Conservation (phyloP, 768 basidiomycete species). For the Gymnopilus dilepis region DNA sequence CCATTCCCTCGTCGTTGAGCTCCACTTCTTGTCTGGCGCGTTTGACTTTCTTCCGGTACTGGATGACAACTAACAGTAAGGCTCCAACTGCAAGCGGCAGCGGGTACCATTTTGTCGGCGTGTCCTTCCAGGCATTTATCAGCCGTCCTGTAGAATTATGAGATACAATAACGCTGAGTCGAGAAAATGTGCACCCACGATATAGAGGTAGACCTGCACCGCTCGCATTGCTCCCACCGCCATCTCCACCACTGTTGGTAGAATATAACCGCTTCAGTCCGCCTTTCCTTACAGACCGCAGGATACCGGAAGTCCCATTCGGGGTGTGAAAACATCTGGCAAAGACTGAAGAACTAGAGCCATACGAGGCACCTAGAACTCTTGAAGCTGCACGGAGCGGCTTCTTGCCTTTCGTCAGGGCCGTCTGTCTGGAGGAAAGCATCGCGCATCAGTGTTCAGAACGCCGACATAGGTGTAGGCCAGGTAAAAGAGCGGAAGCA, state of each 20-base stretch:
- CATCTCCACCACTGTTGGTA: conserved; percentile 35
- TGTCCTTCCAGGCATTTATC: conserved; percentile 79
- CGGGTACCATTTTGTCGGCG: conserved; percentile 95
- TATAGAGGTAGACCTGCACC: conserved; percentile 51
- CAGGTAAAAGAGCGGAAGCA: not conserved
- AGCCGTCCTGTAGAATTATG: conserved; percentile 55
- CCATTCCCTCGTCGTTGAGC: conserved; percentile 83
- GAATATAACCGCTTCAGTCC: conserved; percentile 45
- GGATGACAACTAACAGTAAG: conserved; percentile 77
- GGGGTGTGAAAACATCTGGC: conserved; percentile 55
- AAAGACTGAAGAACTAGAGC: conserved; percentile 52
- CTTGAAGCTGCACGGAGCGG: conserved; percentile 61
- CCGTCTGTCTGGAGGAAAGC: conserved; percentile 57
- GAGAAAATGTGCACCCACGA: conserved; percentile 41
- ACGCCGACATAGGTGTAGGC: not conserved
- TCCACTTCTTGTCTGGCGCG: conserved; percentile 66
- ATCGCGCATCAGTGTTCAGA: conserved; percentile 30
- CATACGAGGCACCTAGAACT: conserved; percentile 54
- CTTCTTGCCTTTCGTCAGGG: conserved; percentile 55
- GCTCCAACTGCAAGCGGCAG: conserved; percentile 91
- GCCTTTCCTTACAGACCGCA: conserved; percentile 47
- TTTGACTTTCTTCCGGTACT: conserved; percentile 67
- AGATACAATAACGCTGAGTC: not conserved
- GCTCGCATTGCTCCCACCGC: conserved; percentile 24
- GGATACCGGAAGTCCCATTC: conserved; percentile 53